Percentiles rank a stretch among this genome's conserved stretches.
These are phyloP conservation scores for Pseudocercospora pini-densiflorae DNA, from an alignment of 2,329 filamentous ascomycete genomes.

Conservation along the genomic window DNA sequence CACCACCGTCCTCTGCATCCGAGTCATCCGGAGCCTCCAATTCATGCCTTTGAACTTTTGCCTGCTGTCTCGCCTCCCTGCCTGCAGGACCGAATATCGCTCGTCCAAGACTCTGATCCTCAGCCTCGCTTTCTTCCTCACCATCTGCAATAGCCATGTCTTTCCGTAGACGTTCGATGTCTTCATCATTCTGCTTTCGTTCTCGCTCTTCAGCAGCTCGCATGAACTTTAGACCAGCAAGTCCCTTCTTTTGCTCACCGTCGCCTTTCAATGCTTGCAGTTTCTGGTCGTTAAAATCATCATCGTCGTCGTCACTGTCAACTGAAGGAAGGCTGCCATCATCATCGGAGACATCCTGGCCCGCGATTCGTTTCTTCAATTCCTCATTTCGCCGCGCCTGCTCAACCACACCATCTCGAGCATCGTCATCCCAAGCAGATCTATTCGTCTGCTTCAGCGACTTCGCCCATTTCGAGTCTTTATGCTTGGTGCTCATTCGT, in stretches of 20 bases:
- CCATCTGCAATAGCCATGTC: slow-evolving; percentile 70
- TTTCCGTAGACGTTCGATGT: slow-evolving; percentile 60
- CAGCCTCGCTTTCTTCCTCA: slow-evolving; percentile 58
- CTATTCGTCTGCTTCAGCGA: slow-evolving; percentile 77
- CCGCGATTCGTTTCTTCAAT: slow-evolving; percentile 77
- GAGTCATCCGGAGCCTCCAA: slow-evolving; percentile 65
- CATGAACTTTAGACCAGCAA: slow-evolving; percentile 95
- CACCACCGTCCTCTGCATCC: slow-evolving; percentile 45
- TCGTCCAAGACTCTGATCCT: slow-evolving; percentile 68
- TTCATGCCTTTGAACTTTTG: slow-evolving; percentile 52
- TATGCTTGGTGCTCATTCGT: slow-evolving; percentile 82
- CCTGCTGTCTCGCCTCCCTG: slow-evolving; percentile 42
- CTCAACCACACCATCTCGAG: slow-evolving; percentile 75
- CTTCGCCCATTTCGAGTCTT: slow-evolving; percentile 92
- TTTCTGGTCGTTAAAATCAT: slow-evolving; percentile 58
- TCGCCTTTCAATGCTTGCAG: slow-evolving; percentile 48
- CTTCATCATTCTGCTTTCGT: slow-evolving; percentile 79
- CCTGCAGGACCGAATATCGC: slow-evolving; percentile 66
- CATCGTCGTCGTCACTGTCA: slow-evolving; percentile 62
- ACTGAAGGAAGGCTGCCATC: slow-evolving; percentile 56
- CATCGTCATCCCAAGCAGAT: slow-evolving; percentile 87
- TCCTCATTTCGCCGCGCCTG: slow-evolving; percentile 85
- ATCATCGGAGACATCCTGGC: slow-evolving; percentile 60
- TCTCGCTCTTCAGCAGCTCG: slow-evolving; percentile 79
- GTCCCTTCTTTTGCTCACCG: slow-evolving; percentile 55